Percentiles rank a stretch among this genome's conserved stretches.
Conservation (phyloP, 805 yeast species). For the Lipomyces starkeyi region DNA sequence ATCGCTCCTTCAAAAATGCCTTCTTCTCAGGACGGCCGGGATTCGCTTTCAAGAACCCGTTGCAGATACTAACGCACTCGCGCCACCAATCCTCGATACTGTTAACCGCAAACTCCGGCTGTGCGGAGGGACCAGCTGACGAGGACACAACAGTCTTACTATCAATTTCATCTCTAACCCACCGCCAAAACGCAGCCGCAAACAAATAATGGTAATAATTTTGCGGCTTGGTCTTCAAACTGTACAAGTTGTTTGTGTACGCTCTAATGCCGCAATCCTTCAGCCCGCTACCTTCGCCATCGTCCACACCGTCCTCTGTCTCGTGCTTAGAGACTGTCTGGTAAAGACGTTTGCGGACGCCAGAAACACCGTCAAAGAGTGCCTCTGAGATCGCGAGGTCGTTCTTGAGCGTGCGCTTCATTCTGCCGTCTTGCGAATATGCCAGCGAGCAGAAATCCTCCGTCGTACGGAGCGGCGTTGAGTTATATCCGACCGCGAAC, state of each 20-base stretch:
- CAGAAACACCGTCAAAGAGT: constrained; percentile 31
- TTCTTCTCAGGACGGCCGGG: constrained; percentile 24
- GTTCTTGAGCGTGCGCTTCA: constrained; percentile 36
- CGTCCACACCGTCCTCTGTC: constrained; percentile 20
- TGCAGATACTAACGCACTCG: constrained; percentile 33
- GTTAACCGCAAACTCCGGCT: constrained; percentile 9
- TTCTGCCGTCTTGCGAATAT: constrained; percentile 37
- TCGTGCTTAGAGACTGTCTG: constrained; percentile 14
- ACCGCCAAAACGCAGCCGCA: constrained; percentile 38
- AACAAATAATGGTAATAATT: constrained; percentile 34
- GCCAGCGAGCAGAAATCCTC: constrained; percentile 35
- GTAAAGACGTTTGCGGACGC: constrained; percentile 31
- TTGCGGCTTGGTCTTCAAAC: constrained; percentile 27
- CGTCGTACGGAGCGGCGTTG: constrained; percentile 28
- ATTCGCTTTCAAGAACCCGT: constrained; percentile 25
- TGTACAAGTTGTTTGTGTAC: constrained; percentile 31
- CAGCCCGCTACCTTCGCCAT: constrained; percentile 12
- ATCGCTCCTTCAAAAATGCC: constrained; percentile 30
- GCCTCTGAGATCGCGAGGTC: constrained; percentile 37
- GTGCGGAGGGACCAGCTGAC: constrained; percentile 1
- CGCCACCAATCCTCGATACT: constrained; percentile 36
- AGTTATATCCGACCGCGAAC: constrained; percentile 34
- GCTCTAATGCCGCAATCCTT: constrained; percentile 32
- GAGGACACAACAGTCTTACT: constrained; percentile 18
- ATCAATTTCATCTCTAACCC: constrained; percentile 36